Base-by-base conservation (phyloP, 306 rosid genomes). In the Ceratonia siliqua region DNA sequence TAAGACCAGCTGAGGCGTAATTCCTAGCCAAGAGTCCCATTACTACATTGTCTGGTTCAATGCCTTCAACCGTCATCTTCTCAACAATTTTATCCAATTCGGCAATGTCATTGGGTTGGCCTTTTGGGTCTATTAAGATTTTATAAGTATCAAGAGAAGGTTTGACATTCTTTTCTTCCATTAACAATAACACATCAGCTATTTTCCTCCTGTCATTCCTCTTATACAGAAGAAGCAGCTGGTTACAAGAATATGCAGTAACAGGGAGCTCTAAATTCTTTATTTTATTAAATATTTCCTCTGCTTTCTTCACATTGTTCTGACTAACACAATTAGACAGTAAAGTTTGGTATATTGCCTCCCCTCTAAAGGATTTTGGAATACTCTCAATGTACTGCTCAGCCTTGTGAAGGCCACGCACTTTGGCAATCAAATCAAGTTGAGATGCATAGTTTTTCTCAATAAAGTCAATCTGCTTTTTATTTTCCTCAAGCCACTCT, bases 161-260 rank as follows among this genome's bases (percentile, higher is more conserved):
- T 83, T 85, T 82, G 76, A 90, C 82, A 74, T 85, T 85, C 83
- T 89, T 91, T 64, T 81, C 87, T 82, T 90, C 98, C 98, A 93
- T 93, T 74, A 90, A 54, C 32, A 84, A 63, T 50, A 93, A 84
- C 20, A 93, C 88, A 21, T 89, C 95, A n/a, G 89, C 83, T 54
- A 93, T 80, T 86, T 89, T 93, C 78, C 78, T 85, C 87, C 71
- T 93, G 86, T 93, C 91, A 24, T 12, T 18, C 85, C 74, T 87
- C 81, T 87, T 90, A 79, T 89, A 90, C 81, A 93, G 83, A 61
- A 90, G 63, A 38, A 93, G 87, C 84, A 93, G 50, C 75, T 90
- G 92, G 79, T 93, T 81, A 82, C 83, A 93, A 72, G 93, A 49
- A 87, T 89, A 93, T 50, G 89, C 0, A 33, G 95, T 73, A 38